Conservation (phyloP, 1,284 basidiomycete genomes). For the Coniophora puteana region DNA sequence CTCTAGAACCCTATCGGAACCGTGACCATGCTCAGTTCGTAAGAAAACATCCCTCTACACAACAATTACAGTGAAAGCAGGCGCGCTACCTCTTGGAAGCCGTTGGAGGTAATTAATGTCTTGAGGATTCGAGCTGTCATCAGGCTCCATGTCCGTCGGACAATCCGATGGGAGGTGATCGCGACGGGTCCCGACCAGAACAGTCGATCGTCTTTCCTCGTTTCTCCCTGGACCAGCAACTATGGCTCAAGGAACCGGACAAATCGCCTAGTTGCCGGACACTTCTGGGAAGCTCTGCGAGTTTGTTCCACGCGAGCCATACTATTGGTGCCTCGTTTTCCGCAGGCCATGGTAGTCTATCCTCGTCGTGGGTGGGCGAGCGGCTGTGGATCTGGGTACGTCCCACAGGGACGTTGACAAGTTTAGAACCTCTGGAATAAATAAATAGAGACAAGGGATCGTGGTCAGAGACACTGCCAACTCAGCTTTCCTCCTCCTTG, state of each 20-base stretch:
- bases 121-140: too few relatives aligned
- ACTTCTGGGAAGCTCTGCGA: conserved; percentile 12
- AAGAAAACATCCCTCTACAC: too few relatives aligned
- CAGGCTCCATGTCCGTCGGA: background rate
- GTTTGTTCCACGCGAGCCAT: conserved; percentile 6
- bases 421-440: conserved; percentile 9
- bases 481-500: too few relatives aligned
- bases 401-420: conserved; percentile 6
- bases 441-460: conserved; percentile 19
- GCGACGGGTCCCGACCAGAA: conserved; percentile 11
- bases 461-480: too few relatives aligned
- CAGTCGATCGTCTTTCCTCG: conserved; percentile 7
- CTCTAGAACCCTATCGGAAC: conserved; percentile 10
- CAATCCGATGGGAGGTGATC: conserved; percentile 7
- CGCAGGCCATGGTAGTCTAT: background rate
- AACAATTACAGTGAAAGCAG: background rate
- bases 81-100: conserved; percentile 3
- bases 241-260: conserved; percentile 6
- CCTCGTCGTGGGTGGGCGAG: conserved; percentile 1
- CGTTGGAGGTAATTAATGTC: too few relatives aligned
- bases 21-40: too few relatives aligned
- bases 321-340: conserved; percentile 14
- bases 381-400: background rate
- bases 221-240: background rate
- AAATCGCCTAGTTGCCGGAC: conserved; percentile 10